A percentile compares a stretch with the other conserved stretches of the same genome.
phyloP scores from a whole-genome alignment of 176 grass and related monocot species.

The Musa beccarii region DNA sequence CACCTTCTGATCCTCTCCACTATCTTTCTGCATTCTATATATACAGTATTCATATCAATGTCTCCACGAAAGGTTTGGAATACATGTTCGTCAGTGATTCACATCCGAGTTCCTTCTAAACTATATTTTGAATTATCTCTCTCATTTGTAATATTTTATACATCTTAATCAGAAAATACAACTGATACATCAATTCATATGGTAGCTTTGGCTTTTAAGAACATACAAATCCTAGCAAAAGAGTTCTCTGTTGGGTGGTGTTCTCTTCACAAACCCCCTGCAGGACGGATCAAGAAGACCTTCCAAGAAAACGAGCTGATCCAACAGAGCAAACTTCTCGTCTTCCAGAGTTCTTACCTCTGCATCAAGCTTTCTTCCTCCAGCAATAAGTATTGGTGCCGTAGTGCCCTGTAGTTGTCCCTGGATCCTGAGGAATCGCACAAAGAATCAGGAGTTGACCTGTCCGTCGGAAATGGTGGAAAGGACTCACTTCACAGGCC shows the following conservation, averaged over 20 bases:
- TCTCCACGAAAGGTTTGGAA: too few species aligned
- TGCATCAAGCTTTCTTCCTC: conserved; percentile 79
- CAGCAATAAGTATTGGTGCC: conserved; percentile 68
- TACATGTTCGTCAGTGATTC: too few species aligned
- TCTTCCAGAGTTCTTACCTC: conserved; percentile 48
- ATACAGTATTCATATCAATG: too few species aligned
- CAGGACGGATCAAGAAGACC: conserved; percentile 53
- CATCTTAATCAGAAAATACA: too few species aligned
- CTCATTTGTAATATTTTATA: too few species aligned
- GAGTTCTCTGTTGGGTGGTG: background rate
- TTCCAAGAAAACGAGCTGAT: too few species aligned
- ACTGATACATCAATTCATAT: background rate
- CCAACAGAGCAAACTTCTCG: conserved; percentile 17
- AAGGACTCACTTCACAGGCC: conserved; percentile 33
- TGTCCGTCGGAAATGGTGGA: conserved; percentile 18
- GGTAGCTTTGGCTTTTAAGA: background rate
- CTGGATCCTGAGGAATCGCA: conserved; percentile 36
- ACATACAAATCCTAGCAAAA: background rate
- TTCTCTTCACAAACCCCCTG: conserved; percentile 8
- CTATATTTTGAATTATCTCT: too few species aligned
- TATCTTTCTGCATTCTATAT: too few species aligned
- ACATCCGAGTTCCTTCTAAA: too few species aligned
- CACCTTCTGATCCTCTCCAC: too few species aligned
- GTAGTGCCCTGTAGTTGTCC: conserved; percentile 48
- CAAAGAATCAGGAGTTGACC: conserved; percentile 40